Evolutionary conservation across 768 basidiomycete genomes (phyloP).

Genomic region (Trichaptum fuscoviolaceum): DNA sequence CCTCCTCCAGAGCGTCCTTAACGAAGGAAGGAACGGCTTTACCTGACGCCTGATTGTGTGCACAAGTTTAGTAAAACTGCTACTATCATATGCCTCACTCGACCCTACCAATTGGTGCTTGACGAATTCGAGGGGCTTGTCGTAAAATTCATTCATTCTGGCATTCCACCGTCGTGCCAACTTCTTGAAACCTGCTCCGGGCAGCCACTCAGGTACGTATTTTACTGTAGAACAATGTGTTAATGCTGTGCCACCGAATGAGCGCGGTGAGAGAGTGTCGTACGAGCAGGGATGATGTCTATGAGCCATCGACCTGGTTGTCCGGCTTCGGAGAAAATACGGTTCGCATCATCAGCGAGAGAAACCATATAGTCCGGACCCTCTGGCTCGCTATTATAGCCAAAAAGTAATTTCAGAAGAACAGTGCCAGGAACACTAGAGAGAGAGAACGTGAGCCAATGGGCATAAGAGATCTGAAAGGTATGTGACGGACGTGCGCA

Average conservation of each 20-base stretch:
- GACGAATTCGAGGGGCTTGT: slow-evolving; percentile 55
- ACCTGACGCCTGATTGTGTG: neutral
- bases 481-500: neutral
- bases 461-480: too few relatives aligned
- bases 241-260: too few relatives aligned
- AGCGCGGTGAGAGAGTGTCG: slow-evolving; percentile 6
- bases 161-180: slow-evolving; percentile 59
- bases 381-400: neutral
- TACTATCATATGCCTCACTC: neutral
- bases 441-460: too few relatives aligned
- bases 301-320: slow-evolving; percentile 13
- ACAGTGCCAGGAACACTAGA: neutral
- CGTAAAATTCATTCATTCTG: slow-evolving; percentile 60
- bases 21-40: neutral
- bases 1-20: neutral
- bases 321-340: neutral
- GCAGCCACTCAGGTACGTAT: slow-evolving; percentile 59
- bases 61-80: neutral
- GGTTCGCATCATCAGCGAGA: neutral
- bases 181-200: slow-evolving; percentile 60
- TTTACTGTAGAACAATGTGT: too few relatives aligned
- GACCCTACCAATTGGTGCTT: slow-evolving; percentile 21
- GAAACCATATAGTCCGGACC: neutral
- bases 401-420: neutral
- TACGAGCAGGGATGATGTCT: slow-evolving; percentile 15